A percentile compares a stretch with the other conserved stretches of the same genome.
Conservation (phyloP, 345 rosid species). For the Populus davidiana region DNA sequence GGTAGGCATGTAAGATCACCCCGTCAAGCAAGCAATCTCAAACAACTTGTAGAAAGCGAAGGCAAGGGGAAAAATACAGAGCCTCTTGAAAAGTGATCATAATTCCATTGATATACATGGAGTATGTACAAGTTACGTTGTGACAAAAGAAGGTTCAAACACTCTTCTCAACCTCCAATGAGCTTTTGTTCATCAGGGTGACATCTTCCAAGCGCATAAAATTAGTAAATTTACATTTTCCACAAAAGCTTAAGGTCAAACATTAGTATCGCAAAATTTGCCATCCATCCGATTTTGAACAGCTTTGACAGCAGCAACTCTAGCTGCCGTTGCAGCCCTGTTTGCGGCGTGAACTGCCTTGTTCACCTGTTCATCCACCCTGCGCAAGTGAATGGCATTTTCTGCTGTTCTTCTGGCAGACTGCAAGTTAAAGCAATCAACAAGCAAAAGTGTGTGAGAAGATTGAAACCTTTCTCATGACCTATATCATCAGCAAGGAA, state of each 20-base stretch:
- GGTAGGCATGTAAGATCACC: background rate
- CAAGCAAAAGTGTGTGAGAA: background rate
- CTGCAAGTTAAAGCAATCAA: slow-evolving; percentile 27
- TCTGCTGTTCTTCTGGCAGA: slow-evolving; percentile 77
- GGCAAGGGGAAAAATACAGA: background rate
- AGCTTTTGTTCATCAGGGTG: slow-evolving; percentile 48
- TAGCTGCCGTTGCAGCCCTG: slow-evolving; percentile 87
- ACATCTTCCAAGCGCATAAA: slow-evolving; percentile 24
- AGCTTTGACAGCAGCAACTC: slow-evolving; percentile 93
- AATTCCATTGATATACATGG: slow-evolving; percentile 41
- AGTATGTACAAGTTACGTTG: slow-evolving; percentile 48
- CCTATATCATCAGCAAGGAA: background rate
- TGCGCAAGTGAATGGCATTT: slow-evolving; percentile 50
- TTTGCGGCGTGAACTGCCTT: slow-evolving; percentile 68
- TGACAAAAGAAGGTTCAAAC: slow-evolving; percentile 25
- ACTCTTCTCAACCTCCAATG: slow-evolving; percentile 45
- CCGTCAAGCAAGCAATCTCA: slow-evolving; percentile 9
- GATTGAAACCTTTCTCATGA: background rate
- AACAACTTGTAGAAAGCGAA: background rate
- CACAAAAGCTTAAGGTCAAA: slow-evolving; percentile 21
- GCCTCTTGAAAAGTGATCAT: slow-evolving; percentile 22
- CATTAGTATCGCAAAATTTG: slow-evolving; percentile 69
- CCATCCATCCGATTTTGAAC: slow-evolving; percentile 90
- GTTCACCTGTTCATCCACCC: slow-evolving; percentile 79
- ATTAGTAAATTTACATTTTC: slow-evolving; percentile 37